Evolutionary conservation across 2,329 filamentous ascomycete species (phyloP).

Genomic region (Sphaerulina populicola): DNA sequence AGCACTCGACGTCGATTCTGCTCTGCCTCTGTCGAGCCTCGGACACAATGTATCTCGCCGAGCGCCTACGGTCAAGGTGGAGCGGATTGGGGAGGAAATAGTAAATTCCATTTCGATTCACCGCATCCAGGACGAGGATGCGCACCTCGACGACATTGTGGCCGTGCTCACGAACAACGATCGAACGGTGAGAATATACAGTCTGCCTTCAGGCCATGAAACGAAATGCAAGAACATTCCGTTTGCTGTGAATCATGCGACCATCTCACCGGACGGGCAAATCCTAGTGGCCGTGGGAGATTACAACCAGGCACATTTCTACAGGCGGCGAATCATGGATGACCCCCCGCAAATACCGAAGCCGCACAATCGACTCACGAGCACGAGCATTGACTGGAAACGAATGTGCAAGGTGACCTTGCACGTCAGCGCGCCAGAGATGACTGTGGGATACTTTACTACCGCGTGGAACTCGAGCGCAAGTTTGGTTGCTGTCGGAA

Average conservation of each 20-base stretch:
- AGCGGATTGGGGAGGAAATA: constrained; percentile 55
- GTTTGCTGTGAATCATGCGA: constrained; percentile 83
- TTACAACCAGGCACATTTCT: constrained; percentile 77
- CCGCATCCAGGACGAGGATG: constrained; percentile 47
- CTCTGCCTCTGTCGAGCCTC: constrained; percentile 45
- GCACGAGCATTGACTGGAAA: constrained; percentile 34
- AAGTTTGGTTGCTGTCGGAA: constrained; percentile 64
- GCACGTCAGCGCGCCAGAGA: constrained; percentile 34
- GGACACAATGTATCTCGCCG: constrained; percentile 8
- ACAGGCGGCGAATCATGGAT: constrained; percentile 45
- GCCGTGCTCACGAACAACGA: constrained; percentile 85
- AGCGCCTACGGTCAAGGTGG: constrained; percentile 44
- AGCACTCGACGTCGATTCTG: constrained; percentile 47
- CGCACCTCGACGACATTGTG: constrained; percentile 47
- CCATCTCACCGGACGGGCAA: constrained; percentile 82
- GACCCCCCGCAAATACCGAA: constrained; percentile 33
- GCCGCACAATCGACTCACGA: constrained; percentile 33
- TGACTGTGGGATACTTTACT: constrained; percentile 59
- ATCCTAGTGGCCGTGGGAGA: constrained; percentile 79
- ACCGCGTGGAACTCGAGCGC: constrained; percentile 68
- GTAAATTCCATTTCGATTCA: constrained; percentile 61
- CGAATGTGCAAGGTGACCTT: constrained; percentile 36
- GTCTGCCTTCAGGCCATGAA: constrained; percentile 58
- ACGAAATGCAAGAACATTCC: constrained; percentile 66
- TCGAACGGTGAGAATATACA: constrained; percentile 76